These are phyloP conservation scores for Cupressus sempervirens DNA, from an alignment of 75 land plant species.

Conservation along the genomic window DNA sequence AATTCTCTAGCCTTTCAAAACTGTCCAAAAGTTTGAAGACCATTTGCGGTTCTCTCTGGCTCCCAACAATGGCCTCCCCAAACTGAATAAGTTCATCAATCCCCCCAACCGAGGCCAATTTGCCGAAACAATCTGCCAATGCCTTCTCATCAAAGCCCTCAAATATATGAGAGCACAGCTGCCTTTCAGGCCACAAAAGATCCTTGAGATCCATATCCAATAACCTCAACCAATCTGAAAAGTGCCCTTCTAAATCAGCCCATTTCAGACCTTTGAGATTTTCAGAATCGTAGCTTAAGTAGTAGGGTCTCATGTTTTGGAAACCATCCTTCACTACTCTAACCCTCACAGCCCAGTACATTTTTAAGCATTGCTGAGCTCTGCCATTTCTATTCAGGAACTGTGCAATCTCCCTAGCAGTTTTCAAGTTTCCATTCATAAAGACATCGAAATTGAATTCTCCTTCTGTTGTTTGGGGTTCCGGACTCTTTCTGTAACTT, in stretches of 20 bases:
- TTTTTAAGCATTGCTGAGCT: conserved; percentile 8
- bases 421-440: background rate
- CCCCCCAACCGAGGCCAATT: conserved; percentile 7
- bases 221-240: conserved; percentile 4
- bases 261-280: background rate
- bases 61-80: conserved; percentile 23
- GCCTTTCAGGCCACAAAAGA: background rate
- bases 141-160: conserved; percentile 12
- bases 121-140: conserved; percentile 11
- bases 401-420: background rate
- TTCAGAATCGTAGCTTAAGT: background rate
- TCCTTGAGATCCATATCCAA: conserved; percentile 2
- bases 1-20: conserved; percentile 28
- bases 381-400: conserved; percentile 7
- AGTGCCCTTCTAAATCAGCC: conserved; percentile 11
- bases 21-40: conserved; percentile 31
- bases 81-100: conserved; percentile 7
- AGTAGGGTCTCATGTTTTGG: conserved; percentile 10
- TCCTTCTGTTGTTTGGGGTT: background rate
- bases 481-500: background rate
- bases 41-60: conserved; percentile 22
- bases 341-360: conserved; percentile 8
- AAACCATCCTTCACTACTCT: conserved; percentile 1
- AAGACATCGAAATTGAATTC: background rate
- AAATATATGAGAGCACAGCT: conserved; percentile 5